Evolutionary conservation across 1,139 yeast species (phyloP).

Genomic region (Taphrina communis): DNA sequence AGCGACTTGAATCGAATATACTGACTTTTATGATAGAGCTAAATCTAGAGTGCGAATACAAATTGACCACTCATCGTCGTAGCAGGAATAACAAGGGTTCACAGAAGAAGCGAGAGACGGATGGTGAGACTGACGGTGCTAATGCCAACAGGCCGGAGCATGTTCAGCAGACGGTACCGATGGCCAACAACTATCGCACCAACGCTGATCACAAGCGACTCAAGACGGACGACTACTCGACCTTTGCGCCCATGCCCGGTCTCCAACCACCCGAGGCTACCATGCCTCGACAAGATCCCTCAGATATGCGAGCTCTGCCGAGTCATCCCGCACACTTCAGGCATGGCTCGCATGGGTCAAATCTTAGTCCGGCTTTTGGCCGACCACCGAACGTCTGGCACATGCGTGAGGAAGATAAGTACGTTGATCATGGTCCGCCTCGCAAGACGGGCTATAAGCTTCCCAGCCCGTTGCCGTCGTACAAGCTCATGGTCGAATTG

Average conservation of each 20-base stretch:
- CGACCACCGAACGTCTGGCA: slow-evolving; percentile 4
- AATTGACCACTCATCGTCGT: slow-evolving; percentile 22
- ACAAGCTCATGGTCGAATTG: slow-evolving; percentile 33
- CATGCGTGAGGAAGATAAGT: neutral
- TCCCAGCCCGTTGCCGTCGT: slow-evolving; percentile 5
- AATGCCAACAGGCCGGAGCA: no score
- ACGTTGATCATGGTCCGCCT: neutral
- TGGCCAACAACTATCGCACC: neutral
- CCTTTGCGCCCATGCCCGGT: neutral
- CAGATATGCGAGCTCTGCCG: neutral
- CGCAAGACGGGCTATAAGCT: neutral
- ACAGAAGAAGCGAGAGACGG: slow-evolving; percentile 6
- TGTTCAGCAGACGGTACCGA: neutral
- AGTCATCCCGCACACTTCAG: neutral
- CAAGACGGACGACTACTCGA: slow-evolving; percentile 3
- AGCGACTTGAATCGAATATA: no score
- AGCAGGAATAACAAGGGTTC: neutral
- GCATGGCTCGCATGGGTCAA: neutral
- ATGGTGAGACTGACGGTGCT: neutral
- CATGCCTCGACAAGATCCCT: neutral
- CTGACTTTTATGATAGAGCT: neutral
- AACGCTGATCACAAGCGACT: neutral
- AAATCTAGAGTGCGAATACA: slow-evolving; percentile 22
- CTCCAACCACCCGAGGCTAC: neutral
- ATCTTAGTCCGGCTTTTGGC: neutral